A percentile compares a stretch with the other conserved stretches of the same genome.
Evolutionary conservation across 1,139 yeast species (phyloP).

Genomic region (Neolecta irregularis): DNA sequence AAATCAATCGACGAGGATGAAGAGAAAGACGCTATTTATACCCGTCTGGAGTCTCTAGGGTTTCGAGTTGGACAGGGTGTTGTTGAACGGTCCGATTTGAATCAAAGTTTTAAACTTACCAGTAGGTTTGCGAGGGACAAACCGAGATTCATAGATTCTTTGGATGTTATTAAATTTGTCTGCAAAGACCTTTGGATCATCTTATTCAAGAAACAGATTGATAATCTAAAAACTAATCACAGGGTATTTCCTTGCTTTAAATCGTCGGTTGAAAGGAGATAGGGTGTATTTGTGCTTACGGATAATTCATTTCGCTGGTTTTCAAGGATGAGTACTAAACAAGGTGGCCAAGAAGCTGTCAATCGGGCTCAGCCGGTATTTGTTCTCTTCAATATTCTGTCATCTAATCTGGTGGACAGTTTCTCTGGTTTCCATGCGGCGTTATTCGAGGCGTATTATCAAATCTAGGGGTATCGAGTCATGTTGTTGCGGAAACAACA

Average conservation of each 20-base stretch:
- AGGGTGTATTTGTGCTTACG: conserved; percentile 58
- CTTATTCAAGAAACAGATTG: conserved; percentile 73
- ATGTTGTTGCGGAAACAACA: conserved; percentile 52
- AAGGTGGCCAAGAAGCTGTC: conserved; percentile 35
- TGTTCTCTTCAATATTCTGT: conserved; percentile 7
- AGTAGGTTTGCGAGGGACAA: conserved; percentile 39
- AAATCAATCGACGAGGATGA: conserved; percentile 11
- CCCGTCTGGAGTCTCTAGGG: conserved; percentile 55
- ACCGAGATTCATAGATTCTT: conserved; percentile 39
- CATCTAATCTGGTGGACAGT: conserved; percentile 19
- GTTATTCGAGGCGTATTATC: conserved; percentile 63
- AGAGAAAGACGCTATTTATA: conserved; percentile 36
- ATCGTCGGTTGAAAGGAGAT: neutral
- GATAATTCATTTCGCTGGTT: conserved; percentile 50
- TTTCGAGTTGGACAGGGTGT: conserved; percentile 58
- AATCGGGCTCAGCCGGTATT: conserved; percentile 32
- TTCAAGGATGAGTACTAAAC: conserved; percentile 38
- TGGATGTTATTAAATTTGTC: conserved; percentile 78
- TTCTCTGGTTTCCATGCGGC: conserved; percentile 72
- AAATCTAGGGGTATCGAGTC: conserved; percentile 53
- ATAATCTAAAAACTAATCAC: conserved; percentile 81
- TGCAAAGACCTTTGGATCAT: conserved; percentile 84
- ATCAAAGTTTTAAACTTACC: neutral
- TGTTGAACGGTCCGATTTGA: conserved; percentile 32
- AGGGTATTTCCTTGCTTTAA: conserved; percentile 30